Evolutionary conservation across 2,329 filamentous ascomycete genomes (phyloP).

Genomic region (Fusarium scirpi): DNA sequence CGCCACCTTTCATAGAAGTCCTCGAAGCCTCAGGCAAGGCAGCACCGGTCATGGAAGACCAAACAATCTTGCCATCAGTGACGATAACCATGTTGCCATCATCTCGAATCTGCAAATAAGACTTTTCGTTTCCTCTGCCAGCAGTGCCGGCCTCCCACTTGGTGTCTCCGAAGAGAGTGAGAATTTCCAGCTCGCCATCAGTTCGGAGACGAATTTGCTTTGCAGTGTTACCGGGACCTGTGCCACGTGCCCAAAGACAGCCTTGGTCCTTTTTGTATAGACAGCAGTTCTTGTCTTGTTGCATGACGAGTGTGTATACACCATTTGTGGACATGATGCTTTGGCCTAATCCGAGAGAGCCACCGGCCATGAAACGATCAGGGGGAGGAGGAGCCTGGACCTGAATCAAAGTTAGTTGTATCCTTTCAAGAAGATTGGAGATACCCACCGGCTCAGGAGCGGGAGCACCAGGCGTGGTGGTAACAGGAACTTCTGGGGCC

Average conservation of each 20-base stretch:
- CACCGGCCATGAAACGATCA: background rate
- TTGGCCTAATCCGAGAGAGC: accelerated
- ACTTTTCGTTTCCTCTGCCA: background rate
- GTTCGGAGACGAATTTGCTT: background rate
- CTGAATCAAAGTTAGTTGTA: background rate
- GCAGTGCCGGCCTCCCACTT: background rate
- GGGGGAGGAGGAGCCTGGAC: background rate
- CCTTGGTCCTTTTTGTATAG: background rate
- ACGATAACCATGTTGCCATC: background rate
- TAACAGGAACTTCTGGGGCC: no score
- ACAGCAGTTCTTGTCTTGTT: accelerated
- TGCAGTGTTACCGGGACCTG: accelerated
- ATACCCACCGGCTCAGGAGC: no score
- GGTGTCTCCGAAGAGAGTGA: no score
- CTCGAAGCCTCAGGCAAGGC: accelerated
- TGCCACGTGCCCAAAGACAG: background rate
- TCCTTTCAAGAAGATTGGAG: accelerated
- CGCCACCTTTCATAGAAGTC: background rate
- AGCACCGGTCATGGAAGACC: background rate
- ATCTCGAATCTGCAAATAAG: background rate
- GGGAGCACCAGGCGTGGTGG: no score
- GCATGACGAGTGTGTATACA: background rate
- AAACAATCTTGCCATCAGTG: background rate
- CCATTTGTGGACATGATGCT: background rate
- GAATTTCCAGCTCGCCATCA: background rate